Evolutionary conservation across 768 basidiomycete genomes (phyloP), one percentile per base, ranked within the genome.

Genomic region (Bullera alba): DNA sequence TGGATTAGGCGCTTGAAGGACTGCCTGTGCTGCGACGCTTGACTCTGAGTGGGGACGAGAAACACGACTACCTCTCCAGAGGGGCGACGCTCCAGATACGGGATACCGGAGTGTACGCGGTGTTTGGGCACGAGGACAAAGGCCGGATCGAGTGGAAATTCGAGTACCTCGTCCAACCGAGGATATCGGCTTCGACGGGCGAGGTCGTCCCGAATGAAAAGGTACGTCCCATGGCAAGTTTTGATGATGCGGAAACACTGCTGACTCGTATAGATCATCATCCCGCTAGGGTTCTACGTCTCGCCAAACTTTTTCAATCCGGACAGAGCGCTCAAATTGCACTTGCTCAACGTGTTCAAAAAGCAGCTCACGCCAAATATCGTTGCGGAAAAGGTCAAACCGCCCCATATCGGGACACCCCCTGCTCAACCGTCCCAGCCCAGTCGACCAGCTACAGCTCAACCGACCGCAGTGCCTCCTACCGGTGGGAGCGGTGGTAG

Each of bases 91-190:
- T 91, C 38, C 75, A 74, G 39, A 73, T 87, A 53, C 86, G 83
- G 68, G 63, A 76, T 2, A 85, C 83, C 47, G 87, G 87, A 0
- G 81, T 87, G 5, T 90, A 87, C 69, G 79, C 78, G 12, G 82
- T 89, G 12, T 77, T 77, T 25, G 87, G 87, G 7, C 75, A 73
- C 26, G 88, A 90, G 66, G 72, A 76, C 14, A 48, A 63, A 60
- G 65, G 67, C 19, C 80, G 78, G 50, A 72, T 86, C 16, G 73
- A 74, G 21, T 90, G 88, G 89, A 80, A 80, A 49, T 84, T 91
- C 56, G 84, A 86, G 48, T 91, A 91, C 65, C 63, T 82, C 27
- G 84, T 91, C 8, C 79, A 80, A 34, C 81, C 86, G 56, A 76
- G 80, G 27, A 71, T 75, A 46, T 71, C 73, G 21, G 76, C 79